These are phyloP conservation scores for Aspergillus pseudoglaucus DNA, from an alignment of 2,329 filamentous ascomycete genomes.

Conservation along the genomic window DNA sequence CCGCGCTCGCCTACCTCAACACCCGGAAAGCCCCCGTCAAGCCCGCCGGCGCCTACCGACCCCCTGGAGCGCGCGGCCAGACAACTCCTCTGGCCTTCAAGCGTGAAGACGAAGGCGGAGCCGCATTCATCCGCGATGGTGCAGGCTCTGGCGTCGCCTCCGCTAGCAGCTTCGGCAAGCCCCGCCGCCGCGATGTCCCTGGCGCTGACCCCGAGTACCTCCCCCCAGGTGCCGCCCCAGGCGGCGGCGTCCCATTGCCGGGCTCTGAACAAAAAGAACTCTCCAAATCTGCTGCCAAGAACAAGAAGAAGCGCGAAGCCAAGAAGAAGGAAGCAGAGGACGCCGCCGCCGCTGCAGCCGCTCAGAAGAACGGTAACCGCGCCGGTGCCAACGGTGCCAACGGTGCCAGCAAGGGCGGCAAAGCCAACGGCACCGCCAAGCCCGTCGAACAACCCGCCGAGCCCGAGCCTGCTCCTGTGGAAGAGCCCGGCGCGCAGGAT, in stretches of 20 bases:
- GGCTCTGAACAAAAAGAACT: slow-evolving; percentile 62
- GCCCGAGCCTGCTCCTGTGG: slow-evolving; percentile 21
- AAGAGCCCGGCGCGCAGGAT: slow-evolving; percentile 62
- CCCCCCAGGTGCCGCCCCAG: slow-evolving; percentile 63
- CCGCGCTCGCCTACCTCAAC: slow-evolving; percentile 72
- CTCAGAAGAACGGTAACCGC: slow-evolving; percentile 22
- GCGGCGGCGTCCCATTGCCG: slow-evolving; percentile 59
- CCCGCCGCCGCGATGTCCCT: slow-evolving; percentile 69
- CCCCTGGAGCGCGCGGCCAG: slow-evolving; percentile 83
- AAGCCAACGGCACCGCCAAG: slow-evolving; percentile 29
- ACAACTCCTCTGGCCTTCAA: slow-evolving; percentile 91
- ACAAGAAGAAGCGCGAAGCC: slow-evolving; percentile 95
- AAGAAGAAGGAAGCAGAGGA: slow-evolving; percentile 83
- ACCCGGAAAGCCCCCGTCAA: slow-evolving; percentile 93
- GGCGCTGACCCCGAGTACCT: slow-evolving; percentile 69
- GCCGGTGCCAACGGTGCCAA: slow-evolving; percentile 16
- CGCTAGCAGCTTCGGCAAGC: slow-evolving; percentile 73
- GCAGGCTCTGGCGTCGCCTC: slow-evolving; percentile 48
- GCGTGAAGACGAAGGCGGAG: slow-evolving; percentile 92
- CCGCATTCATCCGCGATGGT: slow-evolving; percentile 77
- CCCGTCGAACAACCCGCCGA: slow-evolving; percentile 19
- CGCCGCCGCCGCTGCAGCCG: slow-evolving; percentile 46
- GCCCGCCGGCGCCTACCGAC: slow-evolving; percentile 92
- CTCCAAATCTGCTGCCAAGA: slow-evolving; percentile 82
- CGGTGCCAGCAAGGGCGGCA: slow-evolving; percentile 9